These are phyloP conservation scores for Trichophyton benhamiae DNA, from an alignment of 2,329 filamentous ascomycete species.

Conservation along the genomic window DNA sequence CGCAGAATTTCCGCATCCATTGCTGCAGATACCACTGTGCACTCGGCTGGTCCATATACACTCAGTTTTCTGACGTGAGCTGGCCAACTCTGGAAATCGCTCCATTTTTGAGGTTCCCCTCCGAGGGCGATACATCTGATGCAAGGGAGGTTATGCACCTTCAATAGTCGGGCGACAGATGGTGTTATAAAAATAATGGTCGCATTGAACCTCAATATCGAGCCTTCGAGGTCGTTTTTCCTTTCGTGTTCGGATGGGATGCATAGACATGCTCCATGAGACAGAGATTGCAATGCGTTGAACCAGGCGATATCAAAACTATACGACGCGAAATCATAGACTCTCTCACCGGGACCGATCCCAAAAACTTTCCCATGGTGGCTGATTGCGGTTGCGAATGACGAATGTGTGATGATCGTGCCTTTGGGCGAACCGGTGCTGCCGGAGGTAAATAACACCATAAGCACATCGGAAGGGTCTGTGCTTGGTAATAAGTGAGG, in stretches of 20 bases:
- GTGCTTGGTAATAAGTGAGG: neutral
- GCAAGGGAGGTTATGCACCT: constrained; percentile 28
- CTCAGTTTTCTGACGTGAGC: constrained; percentile 21
- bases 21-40: constrained; percentile 1
- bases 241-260: constrained; percentile 42
- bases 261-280: constrained; percentile 48
- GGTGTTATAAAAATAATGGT: constrained; percentile 49
- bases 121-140: constrained; percentile 28
- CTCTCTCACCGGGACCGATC: constrained; percentile 40
- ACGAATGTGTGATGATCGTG: constrained; percentile 50
- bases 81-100: constrained; percentile 23
- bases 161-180: constrained; percentile 40
- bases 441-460: no score
- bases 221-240: constrained; percentile 37
- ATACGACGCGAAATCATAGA: constrained; percentile 39
- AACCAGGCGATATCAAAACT: constrained; percentile 49
- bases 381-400: constrained; percentile 45
- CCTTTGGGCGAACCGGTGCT: no score
- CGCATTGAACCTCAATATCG: constrained; percentile 40
- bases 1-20: neutral
- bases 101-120: constrained; percentile 33
- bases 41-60: constrained; percentile 19
- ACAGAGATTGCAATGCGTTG: constrained; percentile 57
- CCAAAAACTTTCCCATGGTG: constrained; percentile 42
- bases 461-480: no score